Evolutionary conservation across 306 rosid genomes (phyloP).

Genomic region (Dryas octopetala): DNA sequence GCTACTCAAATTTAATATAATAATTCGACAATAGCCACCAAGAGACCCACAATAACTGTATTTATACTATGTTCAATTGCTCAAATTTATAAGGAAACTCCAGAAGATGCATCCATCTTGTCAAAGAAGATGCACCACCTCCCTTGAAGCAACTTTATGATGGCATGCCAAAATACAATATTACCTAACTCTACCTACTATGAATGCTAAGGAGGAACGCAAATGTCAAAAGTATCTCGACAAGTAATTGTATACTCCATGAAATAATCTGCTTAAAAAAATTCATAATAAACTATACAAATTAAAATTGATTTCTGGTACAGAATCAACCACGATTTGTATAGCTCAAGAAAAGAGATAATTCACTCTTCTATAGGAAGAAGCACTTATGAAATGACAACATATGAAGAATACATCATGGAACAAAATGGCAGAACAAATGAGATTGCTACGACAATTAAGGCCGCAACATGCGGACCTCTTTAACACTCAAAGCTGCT

Average conservation of each 20-base stretch:
- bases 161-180: constrained; percentile 1
- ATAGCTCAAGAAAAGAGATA: neutral
- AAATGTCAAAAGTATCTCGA: neutral
- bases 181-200: neutral
- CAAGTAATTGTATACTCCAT: neutral
- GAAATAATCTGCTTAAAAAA: neutral
- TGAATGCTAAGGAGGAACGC: neutral
- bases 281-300: neutral
- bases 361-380: constrained; percentile 9
- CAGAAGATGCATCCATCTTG: neutral
- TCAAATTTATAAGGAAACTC: neutral
- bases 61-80: neutral
- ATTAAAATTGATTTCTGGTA: neutral
- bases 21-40: neutral
- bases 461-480: constrained; percentile 43
- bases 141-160: neutral
- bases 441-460: neutral
- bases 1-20: neutral
- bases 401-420: constrained; percentile 11
- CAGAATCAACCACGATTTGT: no score
- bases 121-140: constrained; percentile 1
- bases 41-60: neutral
- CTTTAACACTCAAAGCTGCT: constrained; percentile 97
- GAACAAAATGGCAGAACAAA: neutral
- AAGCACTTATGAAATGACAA: neutral